A percentile compares a stretch with the other conserved stretches of the same genome.
Conservation (phyloP, 768 basidiomycete species). For the Mycena chlorophos region DNA sequence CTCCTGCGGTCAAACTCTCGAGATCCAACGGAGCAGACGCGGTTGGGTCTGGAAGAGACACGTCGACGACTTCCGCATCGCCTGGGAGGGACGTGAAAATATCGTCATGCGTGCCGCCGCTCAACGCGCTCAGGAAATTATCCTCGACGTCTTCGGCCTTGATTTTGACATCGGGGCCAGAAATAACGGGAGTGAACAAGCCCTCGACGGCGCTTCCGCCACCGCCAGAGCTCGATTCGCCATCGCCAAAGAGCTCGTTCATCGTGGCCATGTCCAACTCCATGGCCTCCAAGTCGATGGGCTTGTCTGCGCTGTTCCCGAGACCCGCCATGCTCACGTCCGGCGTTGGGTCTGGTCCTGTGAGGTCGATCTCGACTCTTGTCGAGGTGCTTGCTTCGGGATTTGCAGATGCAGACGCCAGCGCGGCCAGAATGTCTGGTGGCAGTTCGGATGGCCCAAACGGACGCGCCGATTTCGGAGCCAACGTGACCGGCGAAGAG, state of each 20-base stretch:
- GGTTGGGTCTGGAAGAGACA: slow-evolving; percentile 11
- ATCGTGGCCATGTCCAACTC: slow-evolving; percentile 62
- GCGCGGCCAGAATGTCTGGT: slow-evolving; percentile 66
- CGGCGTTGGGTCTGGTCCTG: slow-evolving; percentile 39
- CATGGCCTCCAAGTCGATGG: slow-evolving; percentile 72
- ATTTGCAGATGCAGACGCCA: slow-evolving; percentile 48
- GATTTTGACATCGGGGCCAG: slow-evolving; percentile 9
- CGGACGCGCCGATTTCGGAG: slow-evolving; percentile 74
- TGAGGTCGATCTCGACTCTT: slow-evolving; percentile 62
- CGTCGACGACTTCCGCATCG: slow-evolving; percentile 15
- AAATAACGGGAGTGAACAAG: slow-evolving; percentile 51
- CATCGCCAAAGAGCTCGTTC: slow-evolving; percentile 58
- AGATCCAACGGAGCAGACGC: slow-evolving; percentile 43
- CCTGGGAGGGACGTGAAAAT: slow-evolving; percentile 37
- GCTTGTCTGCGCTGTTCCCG: slow-evolving; percentile 74
- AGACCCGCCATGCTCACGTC: slow-evolving; percentile 35
- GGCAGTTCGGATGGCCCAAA: slow-evolving; percentile 54
- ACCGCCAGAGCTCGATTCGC: slow-evolving; percentile 36
- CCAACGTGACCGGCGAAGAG: slow-evolving; percentile 78
- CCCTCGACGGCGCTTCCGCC: slow-evolving; percentile 41
- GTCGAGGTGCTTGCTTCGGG: slow-evolving; percentile 32
- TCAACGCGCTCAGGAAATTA: slow-evolving; percentile 37
- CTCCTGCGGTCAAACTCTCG: slow-evolving; percentile 39
- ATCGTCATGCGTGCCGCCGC: slow-evolving; percentile 25
- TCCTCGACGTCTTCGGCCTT: slow-evolving; percentile 32